These are phyloP conservation scores for Tephrocybe sp. DNA, from an alignment of 768 basidiomycete genomes.

Conservation along the genomic window DNA sequence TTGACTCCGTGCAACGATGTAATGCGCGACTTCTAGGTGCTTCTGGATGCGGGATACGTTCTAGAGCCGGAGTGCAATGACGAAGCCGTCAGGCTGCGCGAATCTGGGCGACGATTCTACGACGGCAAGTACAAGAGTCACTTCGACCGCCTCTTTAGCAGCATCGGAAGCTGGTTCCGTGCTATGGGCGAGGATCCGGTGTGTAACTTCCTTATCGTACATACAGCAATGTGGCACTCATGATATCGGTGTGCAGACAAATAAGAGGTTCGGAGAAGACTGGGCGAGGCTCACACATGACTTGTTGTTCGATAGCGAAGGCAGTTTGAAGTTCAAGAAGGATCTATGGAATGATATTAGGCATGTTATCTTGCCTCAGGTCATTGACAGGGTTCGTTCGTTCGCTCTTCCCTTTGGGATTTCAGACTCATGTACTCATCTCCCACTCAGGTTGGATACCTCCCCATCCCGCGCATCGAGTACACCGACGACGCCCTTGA, in stretches of 20 bases:
- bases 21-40: slow-evolving; percentile 35
- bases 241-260: slow-evolving; percentile 41
- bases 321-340: slow-evolving; percentile 85
- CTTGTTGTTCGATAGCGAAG: slow-evolving; percentile 80
- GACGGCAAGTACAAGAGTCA: slow-evolving; percentile 63
- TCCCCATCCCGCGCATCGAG: slow-evolving; percentile 93
- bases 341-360: slow-evolving; percentile 89
- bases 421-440: too few relatives aligned
- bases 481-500: slow-evolving; percentile 88
- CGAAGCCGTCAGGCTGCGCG: slow-evolving; percentile 62
- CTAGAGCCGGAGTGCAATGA: slow-evolving; percentile 74
- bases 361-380: slow-evolving; percentile 73
- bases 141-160: slow-evolving; percentile 78
- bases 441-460: slow-evolving; percentile 58
- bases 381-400: slow-evolving; percentile 66
- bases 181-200: slow-evolving; percentile 83
- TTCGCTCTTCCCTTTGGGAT: too few relatives aligned
- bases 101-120: slow-evolving; percentile 78
- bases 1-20: too few relatives aligned
- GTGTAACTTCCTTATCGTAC: slow-evolving; percentile 6
- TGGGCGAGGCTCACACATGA: slow-evolving; percentile 81
- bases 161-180: slow-evolving; percentile 75
- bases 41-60: slow-evolving; percentile 84
- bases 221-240: neutral
- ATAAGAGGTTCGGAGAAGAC: slow-evolving; percentile 79